Evolutionary conservation across 2,329 filamentous ascomycete species (phyloP), one percentile per base, ranked within the genome.

Genomic region (Dactylonectria macrodidyma): DNA sequence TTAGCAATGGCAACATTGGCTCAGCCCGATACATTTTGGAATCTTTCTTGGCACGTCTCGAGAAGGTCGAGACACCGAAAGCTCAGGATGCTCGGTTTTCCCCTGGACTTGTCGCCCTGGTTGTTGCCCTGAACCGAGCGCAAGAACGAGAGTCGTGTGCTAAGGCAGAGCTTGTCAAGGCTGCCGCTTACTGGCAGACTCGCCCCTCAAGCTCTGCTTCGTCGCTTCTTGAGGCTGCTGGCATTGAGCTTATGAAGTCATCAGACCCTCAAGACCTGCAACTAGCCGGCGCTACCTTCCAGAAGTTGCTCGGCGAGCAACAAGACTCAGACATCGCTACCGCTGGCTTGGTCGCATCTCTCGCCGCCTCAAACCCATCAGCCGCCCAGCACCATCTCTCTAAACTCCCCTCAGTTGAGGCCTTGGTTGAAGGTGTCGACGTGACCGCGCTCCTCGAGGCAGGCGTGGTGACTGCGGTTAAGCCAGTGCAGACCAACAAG

Each of bases 311-410:
- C 70, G 82, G 88, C 2, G 86, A 90, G 66, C 87, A 94, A 48
- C 84, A 87, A n/a, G 84, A 84, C 46, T 93, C 97, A 74, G 87
- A 87, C 36, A 87, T 92, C 62, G 91, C 93, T 1, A 88, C 90
- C 16, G 95, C 95, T 9, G 96, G 96, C 1, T 89, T 96, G n/a
- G 89, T 98, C 8, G 96, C 96, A 3, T 92, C 95, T 10, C 90
- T 93, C 73, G 92, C 93, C 33, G 89, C 89, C 2, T 84, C 83
- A 1, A 86, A 92, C 68, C 86, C 88, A 2, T 78, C 85, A 9
- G 88, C 88, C 68, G 84, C 90, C 22, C 81, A 89, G 61, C 78
- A 86, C 0, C 84, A 91, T 63, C 81, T 90, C 10, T 81, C 85
- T 19, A 83, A 85, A 48, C 85, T 95, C 19, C 89, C 91, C 5